Percentiles rank a stretch among this genome's conserved stretches.
Conservation (phyloP, 768 basidiomycete species). For the Hydnomerulius pinastri region DNA sequence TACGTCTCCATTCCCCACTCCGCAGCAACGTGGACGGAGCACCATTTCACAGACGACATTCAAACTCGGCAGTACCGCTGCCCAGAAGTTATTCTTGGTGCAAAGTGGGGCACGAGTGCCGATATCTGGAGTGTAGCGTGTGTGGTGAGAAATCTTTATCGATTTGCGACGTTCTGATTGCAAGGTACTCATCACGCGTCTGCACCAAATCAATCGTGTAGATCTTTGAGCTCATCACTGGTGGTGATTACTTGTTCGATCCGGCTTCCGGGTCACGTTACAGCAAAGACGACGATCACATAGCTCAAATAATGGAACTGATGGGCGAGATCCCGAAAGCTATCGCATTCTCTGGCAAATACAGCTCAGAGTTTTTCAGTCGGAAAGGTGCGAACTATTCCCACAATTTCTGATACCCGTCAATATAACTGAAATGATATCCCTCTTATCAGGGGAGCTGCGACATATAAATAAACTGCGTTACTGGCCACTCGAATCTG, state of each 20-base stretch:
- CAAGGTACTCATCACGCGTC: neutral
- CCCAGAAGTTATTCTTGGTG: constrained; percentile 96
- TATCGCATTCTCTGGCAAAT: constrained; percentile 89
- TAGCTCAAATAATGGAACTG: constrained; percentile 97
- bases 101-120: constrained; percentile 93
- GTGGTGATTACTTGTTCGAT: constrained; percentile 98
- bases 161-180: neutral
- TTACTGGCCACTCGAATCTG: constrained; percentile 83
- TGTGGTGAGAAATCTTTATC: constrained; percentile 57
- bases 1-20: too few relatives aligned
- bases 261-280: constrained; percentile 93
- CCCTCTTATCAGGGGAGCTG: constrained; percentile 61
- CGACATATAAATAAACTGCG: constrained; percentile 93
- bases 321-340: constrained; percentile 86
- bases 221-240: constrained; percentile 95
- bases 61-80: constrained; percentile 97
- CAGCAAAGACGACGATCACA: constrained; percentile 95
- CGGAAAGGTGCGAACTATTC: constrained; percentile 69
- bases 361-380: constrained; percentile 93
- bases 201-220: constrained; percentile 30
- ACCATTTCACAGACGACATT: constrained; percentile 99
- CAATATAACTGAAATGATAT: constrained; percentile 10
- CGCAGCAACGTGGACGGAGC: constrained; percentile 81
- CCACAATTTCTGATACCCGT: neutral
- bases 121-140: constrained; percentile 98